These are phyloP conservation scores for Ceratocystis huliohia DNA, from an alignment of 2,329 filamentous ascomycete species.

Conservation along the genomic window DNA sequence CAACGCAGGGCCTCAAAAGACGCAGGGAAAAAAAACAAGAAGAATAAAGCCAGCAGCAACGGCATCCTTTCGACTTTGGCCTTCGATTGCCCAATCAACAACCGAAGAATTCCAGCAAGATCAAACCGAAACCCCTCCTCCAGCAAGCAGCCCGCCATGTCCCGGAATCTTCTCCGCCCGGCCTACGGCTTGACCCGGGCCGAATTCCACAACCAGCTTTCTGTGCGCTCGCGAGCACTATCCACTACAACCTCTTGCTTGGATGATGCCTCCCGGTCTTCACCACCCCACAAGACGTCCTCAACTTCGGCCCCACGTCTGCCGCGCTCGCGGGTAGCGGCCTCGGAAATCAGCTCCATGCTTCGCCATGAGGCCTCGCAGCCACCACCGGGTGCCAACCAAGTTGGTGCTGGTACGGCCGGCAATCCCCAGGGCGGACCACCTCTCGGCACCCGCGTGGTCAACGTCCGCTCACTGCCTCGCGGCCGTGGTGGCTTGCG, in stretches of 20 bases:
- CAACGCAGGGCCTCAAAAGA: neutral
- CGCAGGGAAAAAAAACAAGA: neutral
- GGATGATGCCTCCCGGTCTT: conserved; percentile 21
- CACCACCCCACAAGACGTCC: conserved; percentile 12
- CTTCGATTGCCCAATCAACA: neutral
- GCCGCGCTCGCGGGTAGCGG: conserved; percentile 28
- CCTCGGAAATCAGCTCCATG: conserved; percentile 28
- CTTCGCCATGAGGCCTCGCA: conserved; percentile 22
- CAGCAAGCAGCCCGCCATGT: conserved; percentile 15
- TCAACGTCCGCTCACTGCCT: conserved; percentile 32
- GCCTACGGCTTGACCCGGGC: conserved; percentile 17
- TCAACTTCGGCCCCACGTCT: conserved; percentile 22
- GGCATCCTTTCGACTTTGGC: neutral
- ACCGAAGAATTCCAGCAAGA: neutral
- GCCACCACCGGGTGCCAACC: conserved; percentile 4
- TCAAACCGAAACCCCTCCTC: neutral
- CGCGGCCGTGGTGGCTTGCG: conserved; percentile 25
- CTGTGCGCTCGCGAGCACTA: conserved; percentile 23
- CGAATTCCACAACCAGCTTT: conserved; percentile 12
- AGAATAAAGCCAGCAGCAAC: neutral
- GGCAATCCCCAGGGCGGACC: neutral
- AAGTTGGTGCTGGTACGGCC: neutral
- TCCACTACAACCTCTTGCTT: conserved; percentile 29
- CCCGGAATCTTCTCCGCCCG: conserved; percentile 20
- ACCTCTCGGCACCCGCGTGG: conserved; percentile 25